phyloP scores from a whole-genome alignment of 176 grass and related monocot genomes.

The Cocos nucifera region DNA sequence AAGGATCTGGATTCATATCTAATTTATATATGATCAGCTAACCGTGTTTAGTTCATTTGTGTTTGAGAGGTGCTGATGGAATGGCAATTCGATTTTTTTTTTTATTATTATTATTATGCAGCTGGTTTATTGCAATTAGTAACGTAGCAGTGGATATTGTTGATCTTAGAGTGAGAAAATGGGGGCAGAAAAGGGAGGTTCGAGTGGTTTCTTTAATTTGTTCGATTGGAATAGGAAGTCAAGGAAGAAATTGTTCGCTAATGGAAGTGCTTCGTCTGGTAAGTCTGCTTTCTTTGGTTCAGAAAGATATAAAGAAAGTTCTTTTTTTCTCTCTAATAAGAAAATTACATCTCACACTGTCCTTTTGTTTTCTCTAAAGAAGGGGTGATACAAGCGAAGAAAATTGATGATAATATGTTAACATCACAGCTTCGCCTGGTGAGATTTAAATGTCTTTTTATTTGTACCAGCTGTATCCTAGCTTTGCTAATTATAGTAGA shows the following conservation, averaged over 20 bases:
- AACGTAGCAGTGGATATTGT: no score
- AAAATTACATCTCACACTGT: not conserved
- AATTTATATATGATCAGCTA: no score
- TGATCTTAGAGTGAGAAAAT: slow-evolving; percentile 17
- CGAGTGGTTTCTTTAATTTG: slow-evolving; percentile 62
- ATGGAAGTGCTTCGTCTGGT: slow-evolving; percentile 41
- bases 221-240: slow-evolving; percentile 86
- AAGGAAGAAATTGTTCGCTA: slow-evolving; percentile 71
- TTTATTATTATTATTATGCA: no score
- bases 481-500: not conserved
- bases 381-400: slow-evolving; percentile 55
- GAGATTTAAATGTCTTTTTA: slow-evolving; percentile 12
- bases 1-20: no score
- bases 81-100: no score
- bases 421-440: slow-evolving; percentile 49
- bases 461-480: not conserved
- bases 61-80: no score
- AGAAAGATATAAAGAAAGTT: no score
- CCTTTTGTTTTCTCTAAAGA: slow-evolving; percentile 25
- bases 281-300: slow-evolving; percentile 20
- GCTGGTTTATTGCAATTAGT: no score
- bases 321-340: no score
- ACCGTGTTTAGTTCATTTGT: no score
- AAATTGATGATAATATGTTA: slow-evolving; percentile 42
- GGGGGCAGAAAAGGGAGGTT: slow-evolving; percentile 46